phyloP scores from a whole-genome alignment of 345 rosid genomes.

The Arabis hirsuta region DNA sequence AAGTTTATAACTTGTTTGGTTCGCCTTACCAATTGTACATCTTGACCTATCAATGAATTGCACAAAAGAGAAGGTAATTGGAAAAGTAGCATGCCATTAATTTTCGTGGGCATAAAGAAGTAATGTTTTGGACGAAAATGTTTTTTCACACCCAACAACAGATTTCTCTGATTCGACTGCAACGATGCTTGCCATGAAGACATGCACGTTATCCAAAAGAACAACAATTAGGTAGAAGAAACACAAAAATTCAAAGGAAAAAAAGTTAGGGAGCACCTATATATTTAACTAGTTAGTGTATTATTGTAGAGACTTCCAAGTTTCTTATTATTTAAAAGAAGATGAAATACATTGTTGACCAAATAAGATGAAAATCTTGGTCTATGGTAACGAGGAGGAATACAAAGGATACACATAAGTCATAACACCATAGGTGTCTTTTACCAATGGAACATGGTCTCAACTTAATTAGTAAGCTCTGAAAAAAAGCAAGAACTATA shows the following conservation, averaged over 20 bases:
- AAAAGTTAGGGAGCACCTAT: background rate
- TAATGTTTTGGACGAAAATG: background rate
- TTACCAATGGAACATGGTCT: no score
- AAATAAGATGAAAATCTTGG: background rate
- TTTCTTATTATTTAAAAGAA: background rate
- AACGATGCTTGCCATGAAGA: background rate
- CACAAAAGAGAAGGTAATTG: no score
- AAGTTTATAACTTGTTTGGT: background rate
- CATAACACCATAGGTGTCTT: no score
- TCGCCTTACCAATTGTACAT: background rate
- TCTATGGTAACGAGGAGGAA: no score
- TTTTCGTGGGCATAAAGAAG: background rate
- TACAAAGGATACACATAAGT: no score
- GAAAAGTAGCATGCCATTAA: no score
- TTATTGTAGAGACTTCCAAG: background rate
- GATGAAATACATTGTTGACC: background rate
- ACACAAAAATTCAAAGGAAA: background rate
- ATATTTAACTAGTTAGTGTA: background rate
- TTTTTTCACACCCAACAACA: background rate
- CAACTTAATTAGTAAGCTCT: no score
- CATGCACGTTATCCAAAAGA: background rate
- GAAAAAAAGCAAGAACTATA: no score
- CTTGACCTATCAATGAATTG: background rate
- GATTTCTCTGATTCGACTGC: background rate
- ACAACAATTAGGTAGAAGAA: background rate